phyloP scores from a whole-genome alignment of 1,284 basidiomycete species.

The Tilletia walkeri region DNA sequence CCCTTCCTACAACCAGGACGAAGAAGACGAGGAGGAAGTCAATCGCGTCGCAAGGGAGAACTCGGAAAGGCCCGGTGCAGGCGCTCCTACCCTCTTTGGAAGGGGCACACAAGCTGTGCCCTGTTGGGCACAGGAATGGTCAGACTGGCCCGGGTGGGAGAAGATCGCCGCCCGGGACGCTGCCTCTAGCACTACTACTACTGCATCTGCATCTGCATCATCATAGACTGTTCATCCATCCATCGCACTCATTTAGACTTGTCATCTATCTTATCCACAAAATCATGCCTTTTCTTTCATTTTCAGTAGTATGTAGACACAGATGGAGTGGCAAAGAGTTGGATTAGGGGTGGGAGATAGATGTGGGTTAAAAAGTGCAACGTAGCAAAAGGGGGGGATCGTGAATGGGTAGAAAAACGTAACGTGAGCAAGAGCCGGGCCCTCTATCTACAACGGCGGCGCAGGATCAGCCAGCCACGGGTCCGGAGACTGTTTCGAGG shows the following conservation, averaged over 20 bases:
- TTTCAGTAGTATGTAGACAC: too few relatives aligned
- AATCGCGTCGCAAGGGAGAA: background rate
- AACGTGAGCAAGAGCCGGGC: too few relatives aligned
- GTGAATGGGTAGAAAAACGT: too few relatives aligned
- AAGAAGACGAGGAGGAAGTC: background rate
- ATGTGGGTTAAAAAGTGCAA: too few relatives aligned
- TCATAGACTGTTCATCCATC: too few relatives aligned
- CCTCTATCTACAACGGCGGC: background rate
- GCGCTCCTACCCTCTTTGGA: background rate
- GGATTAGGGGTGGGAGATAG: too few relatives aligned
- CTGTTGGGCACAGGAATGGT: background rate
- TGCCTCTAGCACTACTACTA: background rate
- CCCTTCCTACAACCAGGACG: background rate
- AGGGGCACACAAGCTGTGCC: background rate
- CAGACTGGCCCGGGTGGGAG: background rate
- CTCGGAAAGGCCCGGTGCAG: background rate
- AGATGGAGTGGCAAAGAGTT: too few relatives aligned
- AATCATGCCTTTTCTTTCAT: too few relatives aligned
- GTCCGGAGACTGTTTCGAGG: background rate
- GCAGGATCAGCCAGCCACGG: constrained; percentile 17
- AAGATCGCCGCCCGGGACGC: background rate
- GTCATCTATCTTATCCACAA: too few relatives aligned
- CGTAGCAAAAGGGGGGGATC: too few relatives aligned
- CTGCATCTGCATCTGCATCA: too few relatives aligned
- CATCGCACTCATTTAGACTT: too few relatives aligned